A percentile compares a stretch with the other conserved stretches of the same genome.
These are phyloP conservation scores for Aegilops sharonensis DNA, from an alignment of 176 grass and related monocot species.

Conservation along the genomic window DNA sequence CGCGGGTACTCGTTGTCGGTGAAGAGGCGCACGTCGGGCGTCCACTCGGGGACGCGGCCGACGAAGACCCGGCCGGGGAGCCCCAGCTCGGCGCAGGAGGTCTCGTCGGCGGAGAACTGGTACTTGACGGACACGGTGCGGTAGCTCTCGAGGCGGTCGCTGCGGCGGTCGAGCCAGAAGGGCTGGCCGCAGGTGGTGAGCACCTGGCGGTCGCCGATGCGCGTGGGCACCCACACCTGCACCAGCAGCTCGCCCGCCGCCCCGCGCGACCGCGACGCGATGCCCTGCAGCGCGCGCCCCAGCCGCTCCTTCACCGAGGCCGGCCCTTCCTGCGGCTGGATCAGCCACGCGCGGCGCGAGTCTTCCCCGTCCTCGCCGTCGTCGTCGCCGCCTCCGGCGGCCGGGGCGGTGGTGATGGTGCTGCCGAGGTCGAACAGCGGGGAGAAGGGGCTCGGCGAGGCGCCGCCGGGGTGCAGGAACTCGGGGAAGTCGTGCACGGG, in stretches of 20 bases:
- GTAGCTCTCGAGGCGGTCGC: slow-evolving; percentile 60
- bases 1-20: slow-evolving; percentile 77
- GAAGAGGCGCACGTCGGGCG: slow-evolving; percentile 92
- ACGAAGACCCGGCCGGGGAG: slow-evolving; percentile 92
- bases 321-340: slow-evolving; percentile 12
- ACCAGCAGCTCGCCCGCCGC: slow-evolving; percentile 52
- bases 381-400: background rate
- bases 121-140: slow-evolving; percentile 57
- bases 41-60: slow-evolving; percentile 85
- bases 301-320: slow-evolving; percentile 62
- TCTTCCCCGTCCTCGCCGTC: background rate
- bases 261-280: slow-evolving; percentile 46
- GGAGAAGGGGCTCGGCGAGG: slow-evolving; percentile 20
- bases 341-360: background rate
- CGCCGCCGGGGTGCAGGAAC: slow-evolving; percentile 10
- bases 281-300: slow-evolving; percentile 52
- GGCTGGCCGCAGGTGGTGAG: slow-evolving; percentile 90
- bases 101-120: slow-evolving; percentile 86
- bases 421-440: slow-evolving; percentile 47
- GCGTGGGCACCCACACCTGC: slow-evolving; percentile 83
- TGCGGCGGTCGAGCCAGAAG: slow-evolving; percentile 58
- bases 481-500: slow-evolving; percentile 51
- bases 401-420: slow-evolving; percentile 28
- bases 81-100: slow-evolving; percentile 40
- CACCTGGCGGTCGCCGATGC: slow-evolving; percentile 64